Conservation (phyloP, 345 rosid species). For the Bretschneidera sinensis region DNA sequence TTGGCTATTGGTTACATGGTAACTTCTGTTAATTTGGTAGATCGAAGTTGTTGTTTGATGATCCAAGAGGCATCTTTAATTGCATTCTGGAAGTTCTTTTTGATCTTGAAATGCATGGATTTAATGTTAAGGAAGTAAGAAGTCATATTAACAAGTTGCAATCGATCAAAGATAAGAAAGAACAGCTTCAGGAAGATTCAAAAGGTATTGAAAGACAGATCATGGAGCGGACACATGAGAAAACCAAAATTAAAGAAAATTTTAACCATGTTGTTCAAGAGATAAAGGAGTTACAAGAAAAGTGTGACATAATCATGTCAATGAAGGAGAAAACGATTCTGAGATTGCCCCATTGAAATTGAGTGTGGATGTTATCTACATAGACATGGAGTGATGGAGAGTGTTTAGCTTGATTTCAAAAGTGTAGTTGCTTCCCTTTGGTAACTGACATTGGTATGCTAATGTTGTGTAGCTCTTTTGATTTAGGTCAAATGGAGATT, state of each 20-base stretch:
- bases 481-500: too few relatives aligned
- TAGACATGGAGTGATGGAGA: too few relatives aligned
- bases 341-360: too few relatives aligned
- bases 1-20: slow-evolving; percentile 31
- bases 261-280: slow-evolving; percentile 6
- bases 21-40: slow-evolving; percentile 22
- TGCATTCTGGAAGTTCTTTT: slow-evolving; percentile 18
- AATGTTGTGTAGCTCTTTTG: too few relatives aligned
- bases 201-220: slow-evolving; percentile 9
- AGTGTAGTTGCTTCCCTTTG: too few relatives aligned
- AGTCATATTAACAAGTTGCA: slow-evolving; percentile 14
- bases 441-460: too few relatives aligned
- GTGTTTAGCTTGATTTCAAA: too few relatives aligned
- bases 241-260: slow-evolving; percentile 10
- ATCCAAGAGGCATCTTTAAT: slow-evolving; percentile 10
- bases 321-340: too few relatives aligned
- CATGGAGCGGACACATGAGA: slow-evolving; percentile 11
- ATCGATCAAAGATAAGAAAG: slow-evolving; percentile 20
- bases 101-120: slow-evolving; percentile 28
- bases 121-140: slow-evolving; percentile 18
- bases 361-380: too few relatives aligned
- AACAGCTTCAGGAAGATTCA: slow-evolving; percentile 13
- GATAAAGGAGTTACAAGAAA: slow-evolving; percentile 16
- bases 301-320: background rate
- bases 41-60: slow-evolving; percentile 17